These are phyloP conservation scores for Sporothrix variecibatus DNA, from an alignment of 2,329 filamentous ascomycete genomes.

Conservation along the genomic window DNA sequence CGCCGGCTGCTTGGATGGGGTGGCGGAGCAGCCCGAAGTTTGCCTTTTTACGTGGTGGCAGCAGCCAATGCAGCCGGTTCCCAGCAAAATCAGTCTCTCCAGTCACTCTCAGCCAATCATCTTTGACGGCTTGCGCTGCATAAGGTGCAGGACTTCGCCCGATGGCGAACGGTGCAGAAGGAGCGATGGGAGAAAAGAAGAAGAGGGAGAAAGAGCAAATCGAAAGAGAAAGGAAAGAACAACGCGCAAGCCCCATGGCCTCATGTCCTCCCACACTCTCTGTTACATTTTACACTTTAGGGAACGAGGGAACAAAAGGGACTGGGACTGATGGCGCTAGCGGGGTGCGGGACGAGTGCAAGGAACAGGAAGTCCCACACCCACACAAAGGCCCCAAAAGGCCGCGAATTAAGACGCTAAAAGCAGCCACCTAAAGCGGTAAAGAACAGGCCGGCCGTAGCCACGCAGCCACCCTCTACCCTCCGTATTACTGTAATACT, in stretches of 20 bases:
- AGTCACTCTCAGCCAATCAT: not conserved
- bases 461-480: not conserved
- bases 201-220: not conserved
- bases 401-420: not conserved
- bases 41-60: not conserved
- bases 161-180: conserved; percentile 5
- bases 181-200: not conserved
- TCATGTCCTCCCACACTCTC: not conserved
- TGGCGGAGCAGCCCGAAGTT: conserved; percentile 21
- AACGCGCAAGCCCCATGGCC: not conserved
- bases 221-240: not conserved
- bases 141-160: conserved; percentile 8
- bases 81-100: too few species aligned
- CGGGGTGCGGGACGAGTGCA: not conserved
- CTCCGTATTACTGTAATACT: not conserved
- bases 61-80: not conserved
- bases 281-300: not conserved
- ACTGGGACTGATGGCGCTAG: not conserved
- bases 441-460: not conserved
- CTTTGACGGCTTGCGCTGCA: not conserved
- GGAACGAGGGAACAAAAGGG: not conserved
- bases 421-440: not conserved
- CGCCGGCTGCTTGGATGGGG: not conserved
- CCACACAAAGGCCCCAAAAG: not conserved
- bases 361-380: conserved; percentile 2